Conservation (phyloP, 2,329 filamentous ascomycete species). For the Escovopsis sp. region DNA sequence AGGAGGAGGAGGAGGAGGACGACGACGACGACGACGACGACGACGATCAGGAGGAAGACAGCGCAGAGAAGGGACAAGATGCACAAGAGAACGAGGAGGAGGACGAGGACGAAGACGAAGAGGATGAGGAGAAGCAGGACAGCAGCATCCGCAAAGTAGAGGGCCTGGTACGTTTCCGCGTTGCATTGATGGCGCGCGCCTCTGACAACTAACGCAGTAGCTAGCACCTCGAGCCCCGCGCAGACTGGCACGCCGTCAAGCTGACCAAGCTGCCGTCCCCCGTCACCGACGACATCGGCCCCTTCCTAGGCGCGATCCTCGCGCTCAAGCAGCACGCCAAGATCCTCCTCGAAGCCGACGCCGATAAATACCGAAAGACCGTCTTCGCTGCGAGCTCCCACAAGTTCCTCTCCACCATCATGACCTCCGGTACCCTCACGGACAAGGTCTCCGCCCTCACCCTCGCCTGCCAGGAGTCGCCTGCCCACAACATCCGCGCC, state of each 20-base stretch:
- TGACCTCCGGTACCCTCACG: constrained; percentile 87
- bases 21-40: constrained; percentile 13
- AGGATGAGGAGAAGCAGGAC: background rate
- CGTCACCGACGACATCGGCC: constrained; percentile 28
- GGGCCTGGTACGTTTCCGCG: constrained; percentile 18
- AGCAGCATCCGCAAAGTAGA: constrained; percentile 13
- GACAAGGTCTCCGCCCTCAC: constrained; percentile 95
- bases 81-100: constrained; percentile 14
- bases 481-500: constrained; percentile 78
- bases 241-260: constrained; percentile 39
- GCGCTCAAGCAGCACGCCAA: constrained; percentile 55
- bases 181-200: constrained; percentile 5
- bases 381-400: constrained; percentile 71
- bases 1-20: constrained; percentile 20
- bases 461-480: constrained; percentile 87
- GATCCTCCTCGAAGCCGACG: constrained; percentile 62
- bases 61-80: constrained; percentile 18
- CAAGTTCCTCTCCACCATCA: constrained; percentile 94
- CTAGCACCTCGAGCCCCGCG: constrained; percentile 40
- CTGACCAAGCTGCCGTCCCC: constrained; percentile 28
- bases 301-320: constrained; percentile 28
- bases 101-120: constrained; percentile 13
- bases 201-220: constrained; percentile 20
- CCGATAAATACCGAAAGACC: constrained; percentile 56
- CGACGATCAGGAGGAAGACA: constrained; percentile 17